Conservation (phyloP, 768 basidiomycete genomes). For the Lentinula aciculospora region DNA sequence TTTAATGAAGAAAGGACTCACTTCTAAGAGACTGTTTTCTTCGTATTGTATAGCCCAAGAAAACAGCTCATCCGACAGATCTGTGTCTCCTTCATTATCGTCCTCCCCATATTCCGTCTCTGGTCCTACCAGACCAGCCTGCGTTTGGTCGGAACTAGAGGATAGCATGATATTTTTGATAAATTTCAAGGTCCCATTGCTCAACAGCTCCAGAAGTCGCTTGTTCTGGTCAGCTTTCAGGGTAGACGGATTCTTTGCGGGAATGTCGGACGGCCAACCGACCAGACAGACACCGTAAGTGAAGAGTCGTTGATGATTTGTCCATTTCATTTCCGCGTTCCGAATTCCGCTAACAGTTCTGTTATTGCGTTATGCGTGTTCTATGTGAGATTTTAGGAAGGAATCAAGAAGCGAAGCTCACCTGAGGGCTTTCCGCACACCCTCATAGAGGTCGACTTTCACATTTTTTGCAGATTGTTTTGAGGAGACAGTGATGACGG, state of each 20-base stretch:
- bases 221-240: slow-evolving; percentile 52
- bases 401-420: slow-evolving; percentile 16
- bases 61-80: slow-evolving; percentile 34
- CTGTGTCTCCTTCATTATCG: slow-evolving; percentile 28
- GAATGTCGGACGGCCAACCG: slow-evolving; percentile 60
- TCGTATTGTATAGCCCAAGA: slow-evolving; percentile 8
- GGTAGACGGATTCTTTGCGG: slow-evolving; percentile 56
- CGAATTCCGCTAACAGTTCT: slow-evolving; percentile 54
- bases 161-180: slow-evolving; percentile 20
- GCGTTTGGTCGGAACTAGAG: not conserved
- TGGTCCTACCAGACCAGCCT: not conserved
- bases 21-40: slow-evolving; percentile 7
- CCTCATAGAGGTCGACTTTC: slow-evolving; percentile 53
- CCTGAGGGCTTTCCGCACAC: slow-evolving; percentile 51
- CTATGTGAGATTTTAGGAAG: slow-evolving; percentile 8
- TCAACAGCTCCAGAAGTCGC: slow-evolving; percentile 41
- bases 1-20: not conserved
- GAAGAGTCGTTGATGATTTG: slow-evolving; percentile 52
- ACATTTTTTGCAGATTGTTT: slow-evolving; percentile 28
- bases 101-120: slow-evolving; percentile 10
- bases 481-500: slow-evolving; percentile 9
- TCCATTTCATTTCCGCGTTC: slow-evolving; percentile 75
- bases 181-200: slow-evolving; percentile 44
- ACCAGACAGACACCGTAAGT: slow-evolving; percentile 53
- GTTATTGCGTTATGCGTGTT: not conserved